Conservation (phyloP, 176 grass and related monocot species). For the Musa schizocarpa region DNA sequence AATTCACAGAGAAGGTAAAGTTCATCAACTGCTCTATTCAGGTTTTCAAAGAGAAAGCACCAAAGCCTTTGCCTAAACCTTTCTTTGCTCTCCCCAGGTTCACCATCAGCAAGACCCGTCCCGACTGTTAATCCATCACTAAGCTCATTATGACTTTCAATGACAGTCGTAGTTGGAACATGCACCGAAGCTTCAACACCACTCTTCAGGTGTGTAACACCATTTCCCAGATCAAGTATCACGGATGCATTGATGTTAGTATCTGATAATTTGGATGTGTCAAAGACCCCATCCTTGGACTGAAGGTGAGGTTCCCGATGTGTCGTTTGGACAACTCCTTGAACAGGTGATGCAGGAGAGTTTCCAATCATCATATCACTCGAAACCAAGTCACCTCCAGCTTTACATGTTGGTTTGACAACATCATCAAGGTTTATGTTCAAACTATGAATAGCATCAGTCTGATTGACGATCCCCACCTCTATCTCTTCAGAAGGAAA, state of each 20-base stretch:
- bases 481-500: constrained; percentile 6
- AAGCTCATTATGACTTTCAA: constrained; percentile 28
- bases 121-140: constrained; percentile 23
- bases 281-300: constrained; percentile 19
- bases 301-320: constrained; percentile 12
- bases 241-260: constrained; percentile 10
- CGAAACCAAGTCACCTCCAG: constrained; percentile 10
- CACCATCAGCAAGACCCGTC: constrained; percentile 38
- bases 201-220: constrained; percentile 20
- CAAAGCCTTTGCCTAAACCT: constrained; percentile 96
- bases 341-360: constrained; percentile 24
- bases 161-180: constrained; percentile 29
- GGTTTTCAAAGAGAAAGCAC: constrained; percentile 99
- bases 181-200: constrained; percentile 27
- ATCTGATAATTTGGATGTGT: constrained; percentile 28
- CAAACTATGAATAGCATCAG: constrained; percentile 21
- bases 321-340: constrained; percentile 12
- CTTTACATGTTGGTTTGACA: constrained; percentile 20
- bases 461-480: constrained; percentile 9
- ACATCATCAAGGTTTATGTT: constrained; percentile 21
- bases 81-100: constrained; percentile 93
- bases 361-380: constrained; percentile 14
- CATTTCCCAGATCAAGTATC: constrained; percentile 19
- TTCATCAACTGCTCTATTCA: constrained; percentile 95
- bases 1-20: constrained; percentile 97